Percentiles rank a stretch among this genome's conserved stretches.
phyloP scores from a whole-genome alignment of 2,329 filamentous ascomycete species.

The Scytalidium sp. region DNA sequence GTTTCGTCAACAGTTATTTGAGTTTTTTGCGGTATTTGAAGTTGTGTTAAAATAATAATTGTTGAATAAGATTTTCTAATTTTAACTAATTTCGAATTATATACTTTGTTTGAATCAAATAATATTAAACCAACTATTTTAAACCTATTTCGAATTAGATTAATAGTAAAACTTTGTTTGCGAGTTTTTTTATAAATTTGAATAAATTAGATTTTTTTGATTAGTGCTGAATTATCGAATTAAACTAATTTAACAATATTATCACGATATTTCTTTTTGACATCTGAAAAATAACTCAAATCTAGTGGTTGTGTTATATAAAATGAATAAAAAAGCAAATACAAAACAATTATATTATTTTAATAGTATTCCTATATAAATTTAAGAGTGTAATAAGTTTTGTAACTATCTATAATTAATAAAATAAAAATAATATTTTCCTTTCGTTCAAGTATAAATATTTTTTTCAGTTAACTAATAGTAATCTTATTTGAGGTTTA shows the following conservation, averaged over 20 bases:
- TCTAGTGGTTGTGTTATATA: constrained; percentile 33
- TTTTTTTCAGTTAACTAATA: too few relatives aligned
- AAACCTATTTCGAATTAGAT: constrained; percentile 22
- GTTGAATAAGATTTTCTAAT: not conserved
- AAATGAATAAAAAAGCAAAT: constrained; percentile 29
- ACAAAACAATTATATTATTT: constrained; percentile 30
- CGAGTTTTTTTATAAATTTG: not conserved
- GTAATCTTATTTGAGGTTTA: too few relatives aligned
- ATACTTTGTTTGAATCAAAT: constrained; percentile 25
- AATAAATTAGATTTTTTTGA: not conserved
- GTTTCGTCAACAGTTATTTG: not conserved
- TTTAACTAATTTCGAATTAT: not conserved
- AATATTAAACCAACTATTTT: constrained; percentile 26
- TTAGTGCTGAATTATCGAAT: not conserved
- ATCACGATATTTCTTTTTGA: constrained; percentile 18
- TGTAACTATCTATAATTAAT: constrained; percentile 32
- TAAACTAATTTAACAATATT: not conserved
- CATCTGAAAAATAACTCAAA: constrained; percentile 27
- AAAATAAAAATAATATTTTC: constrained; percentile 15
- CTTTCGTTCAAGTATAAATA: not conserved
- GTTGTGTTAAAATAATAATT: not conserved
- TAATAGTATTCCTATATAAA: constrained; percentile 28
- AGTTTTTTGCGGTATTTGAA: not conserved
- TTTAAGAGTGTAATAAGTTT: constrained; percentile 27
- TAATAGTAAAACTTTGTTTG: not conserved